Percentiles rank a stretch among this genome's conserved stretches.
These are phyloP conservation scores for Arctostaphylos glauca DNA, from an alignment of 148 eudicot species.

Conservation along the genomic window DNA sequence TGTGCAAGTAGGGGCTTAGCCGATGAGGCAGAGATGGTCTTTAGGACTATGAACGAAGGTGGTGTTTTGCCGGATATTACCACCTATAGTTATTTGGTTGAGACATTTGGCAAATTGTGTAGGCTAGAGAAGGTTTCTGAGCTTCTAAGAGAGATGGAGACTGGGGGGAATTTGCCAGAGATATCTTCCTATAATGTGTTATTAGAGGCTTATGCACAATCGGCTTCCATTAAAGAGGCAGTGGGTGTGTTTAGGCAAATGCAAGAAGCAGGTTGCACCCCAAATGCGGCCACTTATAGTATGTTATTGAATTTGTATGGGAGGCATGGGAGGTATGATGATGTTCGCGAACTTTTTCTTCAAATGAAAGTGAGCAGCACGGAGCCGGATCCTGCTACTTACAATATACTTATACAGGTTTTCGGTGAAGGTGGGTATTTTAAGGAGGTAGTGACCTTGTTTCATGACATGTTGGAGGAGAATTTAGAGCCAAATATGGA, in stretches of 20 bases:
- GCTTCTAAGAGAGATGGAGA: constrained; percentile 72
- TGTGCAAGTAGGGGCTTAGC: constrained; percentile 71
- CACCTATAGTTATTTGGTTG: constrained; percentile 72
- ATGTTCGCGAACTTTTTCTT: constrained; percentile 87
- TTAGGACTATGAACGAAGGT: constrained; percentile 90
- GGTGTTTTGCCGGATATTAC: constrained; percentile 87
- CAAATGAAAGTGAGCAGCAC: constrained; percentile 97
- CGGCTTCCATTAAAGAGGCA: constrained; percentile 73
- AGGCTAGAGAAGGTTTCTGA: constrained; percentile 73
- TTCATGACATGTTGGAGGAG: constrained; percentile 95
- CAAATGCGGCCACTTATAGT: constrained; percentile 78
- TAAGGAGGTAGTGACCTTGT: constrained; percentile 93
- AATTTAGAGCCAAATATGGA: constrained; percentile 91
- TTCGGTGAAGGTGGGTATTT: constrained; percentile 96
- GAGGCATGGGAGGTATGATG: constrained; percentile 80
- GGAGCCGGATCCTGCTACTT: constrained; percentile 83
- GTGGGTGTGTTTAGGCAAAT: constrained; percentile 88
- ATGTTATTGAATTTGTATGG: constrained; percentile 85
- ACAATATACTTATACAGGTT: constrained; percentile 85
- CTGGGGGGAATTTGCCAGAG: constrained; percentile 78
- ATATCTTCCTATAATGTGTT: constrained; percentile 78
- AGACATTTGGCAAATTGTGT: constrained; percentile 74
- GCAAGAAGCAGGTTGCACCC: constrained; percentile 85
- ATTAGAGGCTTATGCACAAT: constrained; percentile 81
- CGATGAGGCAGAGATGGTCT: constrained; percentile 94